A percentile compares a stretch with the other conserved stretches of the same genome.
These are phyloP conservation scores for Epichloe sibirici DNA, from an alignment of 2,329 filamentous ascomycete species.

Conservation along the genomic window DNA sequence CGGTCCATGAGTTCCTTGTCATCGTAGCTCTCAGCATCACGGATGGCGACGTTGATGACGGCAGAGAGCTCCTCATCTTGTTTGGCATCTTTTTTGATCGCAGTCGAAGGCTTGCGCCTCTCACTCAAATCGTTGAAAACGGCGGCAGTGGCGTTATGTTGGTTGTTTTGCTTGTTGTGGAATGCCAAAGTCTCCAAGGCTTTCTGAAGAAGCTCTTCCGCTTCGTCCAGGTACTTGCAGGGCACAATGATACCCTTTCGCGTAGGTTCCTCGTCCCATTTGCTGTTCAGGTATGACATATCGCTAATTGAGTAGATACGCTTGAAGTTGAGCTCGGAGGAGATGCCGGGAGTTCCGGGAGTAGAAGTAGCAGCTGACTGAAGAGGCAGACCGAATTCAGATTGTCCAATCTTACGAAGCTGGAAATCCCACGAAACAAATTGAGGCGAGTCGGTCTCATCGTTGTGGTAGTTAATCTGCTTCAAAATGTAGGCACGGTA, in stretches of 20 bases:
- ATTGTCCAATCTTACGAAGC: slow-evolving; percentile 82
- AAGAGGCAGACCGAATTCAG: slow-evolving; percentile 74
- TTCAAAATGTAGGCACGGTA: slow-evolving; percentile 94
- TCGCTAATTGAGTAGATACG: slow-evolving; percentile 92
- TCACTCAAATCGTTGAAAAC: slow-evolving; percentile 61
- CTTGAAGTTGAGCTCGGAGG: slow-evolving; percentile 49
- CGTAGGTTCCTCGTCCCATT: slow-evolving; percentile 61
- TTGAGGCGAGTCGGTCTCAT: slow-evolving; percentile 53
- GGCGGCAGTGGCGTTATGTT: slow-evolving; percentile 38
- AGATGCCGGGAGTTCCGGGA: slow-evolving; percentile 58
- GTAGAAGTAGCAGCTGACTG: slow-evolving; percentile 73
- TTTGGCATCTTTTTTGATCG: slow-evolving; percentile 14
- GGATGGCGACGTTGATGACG: slow-evolving; percentile 84
- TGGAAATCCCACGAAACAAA: slow-evolving; percentile 95
- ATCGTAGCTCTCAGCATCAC: slow-evolving; percentile 71
- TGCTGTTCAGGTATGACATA: slow-evolving; percentile 74
- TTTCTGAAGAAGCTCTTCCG: slow-evolving; percentile 72
- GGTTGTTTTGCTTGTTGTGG: slow-evolving; percentile 43
- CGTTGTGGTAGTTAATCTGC: slow-evolving; percentile 78
- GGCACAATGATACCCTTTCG: slow-evolving; percentile 92
- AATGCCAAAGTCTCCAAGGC: slow-evolving; percentile 73
- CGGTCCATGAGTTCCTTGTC: slow-evolving; percentile 71
- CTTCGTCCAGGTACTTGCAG: slow-evolving; percentile 86
- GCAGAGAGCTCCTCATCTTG: slow-evolving; percentile 73
- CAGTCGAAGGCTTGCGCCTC: slow-evolving; percentile 46